These are phyloP conservation scores for Moesziomyces parantarcticus DNA, from an alignment of 1,284 basidiomycete species.

Conservation along the genomic window DNA sequence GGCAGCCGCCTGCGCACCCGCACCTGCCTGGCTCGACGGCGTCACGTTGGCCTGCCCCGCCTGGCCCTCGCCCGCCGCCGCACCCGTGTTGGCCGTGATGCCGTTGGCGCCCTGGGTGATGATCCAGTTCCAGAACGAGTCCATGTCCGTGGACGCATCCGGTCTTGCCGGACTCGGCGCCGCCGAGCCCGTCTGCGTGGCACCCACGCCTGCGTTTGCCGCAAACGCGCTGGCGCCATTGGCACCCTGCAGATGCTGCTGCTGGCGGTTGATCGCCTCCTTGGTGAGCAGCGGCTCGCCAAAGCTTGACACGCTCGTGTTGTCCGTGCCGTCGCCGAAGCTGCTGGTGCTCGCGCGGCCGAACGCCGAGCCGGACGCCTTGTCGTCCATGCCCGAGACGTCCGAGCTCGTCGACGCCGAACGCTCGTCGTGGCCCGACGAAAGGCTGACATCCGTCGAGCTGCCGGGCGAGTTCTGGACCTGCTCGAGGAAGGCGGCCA, in stretches of 20 bases:
- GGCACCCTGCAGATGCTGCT: slow-evolving; percentile 28
- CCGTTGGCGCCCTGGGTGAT: slow-evolving; percentile 53
- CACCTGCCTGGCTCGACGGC: too few species aligned
- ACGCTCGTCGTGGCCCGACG: slow-evolving; percentile 33
- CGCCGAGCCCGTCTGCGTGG: slow-evolving; percentile 20
- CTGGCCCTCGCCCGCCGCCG: slow-evolving; percentile 16
- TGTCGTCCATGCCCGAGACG: slow-evolving; percentile 29
- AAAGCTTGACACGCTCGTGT: slow-evolving; percentile 38
- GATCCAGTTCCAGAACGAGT: slow-evolving; percentile 62
- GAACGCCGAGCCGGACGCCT: slow-evolving; percentile 19
- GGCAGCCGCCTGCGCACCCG: background rate
- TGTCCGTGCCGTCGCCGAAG: slow-evolving; percentile 30
- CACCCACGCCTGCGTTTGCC: background rate
- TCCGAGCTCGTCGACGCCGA: slow-evolving; percentile 35
- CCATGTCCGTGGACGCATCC: slow-evolving; percentile 38
- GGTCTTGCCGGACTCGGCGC: slow-evolving; percentile 8
- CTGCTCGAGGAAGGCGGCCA: slow-evolving; percentile 52
- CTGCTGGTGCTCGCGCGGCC: slow-evolving; percentile 22
- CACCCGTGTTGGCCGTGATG: slow-evolving; percentile 17
- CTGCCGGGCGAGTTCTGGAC: slow-evolving; percentile 50
- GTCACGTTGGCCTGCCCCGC: background rate
- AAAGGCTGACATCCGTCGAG: slow-evolving; percentile 38
- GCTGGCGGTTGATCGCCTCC: slow-evolving; percentile 35
- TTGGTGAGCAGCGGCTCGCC: slow-evolving; percentile 34
- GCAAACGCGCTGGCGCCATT: background rate